phyloP scores from a whole-genome alignment of 1,139 yeast genomes.

The Kluyveromyces sp. region DNA sequence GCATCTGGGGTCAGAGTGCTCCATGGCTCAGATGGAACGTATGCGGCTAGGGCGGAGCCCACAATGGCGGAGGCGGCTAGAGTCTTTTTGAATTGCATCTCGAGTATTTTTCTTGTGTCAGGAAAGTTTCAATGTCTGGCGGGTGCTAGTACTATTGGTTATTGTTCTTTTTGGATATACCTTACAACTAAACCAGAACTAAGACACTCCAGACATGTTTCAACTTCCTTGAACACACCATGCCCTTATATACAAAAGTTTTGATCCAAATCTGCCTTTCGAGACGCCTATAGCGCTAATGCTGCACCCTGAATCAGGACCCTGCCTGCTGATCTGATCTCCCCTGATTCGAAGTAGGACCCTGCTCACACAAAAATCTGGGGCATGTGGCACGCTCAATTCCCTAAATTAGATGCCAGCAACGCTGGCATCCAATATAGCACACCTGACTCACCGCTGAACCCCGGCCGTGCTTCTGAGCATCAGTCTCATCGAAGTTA shows the following conservation, averaged over 20 bases:
- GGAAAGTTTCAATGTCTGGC: slow-evolving; percentile 6
- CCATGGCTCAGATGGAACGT: slow-evolving; percentile 67
- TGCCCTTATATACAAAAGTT: not conserved
- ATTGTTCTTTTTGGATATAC: not conserved
- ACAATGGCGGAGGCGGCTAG: slow-evolving; percentile 39
- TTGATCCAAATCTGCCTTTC: too few species aligned
- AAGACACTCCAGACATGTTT: not conserved
- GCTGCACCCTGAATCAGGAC: not conserved
- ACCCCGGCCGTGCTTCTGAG: too few species aligned
- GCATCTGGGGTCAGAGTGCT: slow-evolving; percentile 61
- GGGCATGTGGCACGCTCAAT: too few species aligned
- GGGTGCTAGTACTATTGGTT: not conserved
- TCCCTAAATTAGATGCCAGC: too few species aligned
- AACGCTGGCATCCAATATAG: too few species aligned
- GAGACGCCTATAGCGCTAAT: too few species aligned
- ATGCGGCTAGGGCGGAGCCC: slow-evolving; percentile 51
- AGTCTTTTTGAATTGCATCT: slow-evolving; percentile 35
- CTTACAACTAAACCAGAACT: too few species aligned
- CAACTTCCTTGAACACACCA: not conserved
- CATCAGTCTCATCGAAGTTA: too few species aligned
- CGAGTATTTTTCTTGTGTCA: too few species aligned
- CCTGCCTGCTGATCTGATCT: not conserved
- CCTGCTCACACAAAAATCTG: too few species aligned
- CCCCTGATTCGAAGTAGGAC: not conserved
- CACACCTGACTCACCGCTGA: too few species aligned